Percentiles rank a stretch among this genome's conserved stretches.
Evolutionary conservation across 352 stramenopile species (phyloP).

Genomic region (Phytophthora foliorum): DNA sequence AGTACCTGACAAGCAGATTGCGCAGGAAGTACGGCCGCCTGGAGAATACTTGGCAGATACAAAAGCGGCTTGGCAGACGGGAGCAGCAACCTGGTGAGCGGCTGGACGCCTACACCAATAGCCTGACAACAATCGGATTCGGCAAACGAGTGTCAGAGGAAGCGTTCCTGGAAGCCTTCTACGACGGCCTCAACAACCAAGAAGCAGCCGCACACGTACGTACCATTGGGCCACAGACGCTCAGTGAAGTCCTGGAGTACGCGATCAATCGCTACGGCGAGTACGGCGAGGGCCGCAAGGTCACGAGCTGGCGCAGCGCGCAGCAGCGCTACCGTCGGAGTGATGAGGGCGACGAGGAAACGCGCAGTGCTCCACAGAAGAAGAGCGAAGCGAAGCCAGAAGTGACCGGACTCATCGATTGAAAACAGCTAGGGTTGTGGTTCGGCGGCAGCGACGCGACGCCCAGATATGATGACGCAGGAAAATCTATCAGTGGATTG

Average conservation of each 20-base stretch:
- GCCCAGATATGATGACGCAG: neutral
- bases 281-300: neutral
- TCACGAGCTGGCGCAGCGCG: neutral
- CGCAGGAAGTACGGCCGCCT: constrained; percentile 4
- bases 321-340: neutral
- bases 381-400: too few species aligned
- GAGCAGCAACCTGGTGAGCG: constrained; percentile 7
- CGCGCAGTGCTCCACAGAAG: neutral
- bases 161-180: neutral
- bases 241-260: neutral
- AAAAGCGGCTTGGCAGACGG: neutral
- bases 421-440: neutral
- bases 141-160: neutral
- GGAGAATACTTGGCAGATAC: neutral
- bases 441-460: neutral
- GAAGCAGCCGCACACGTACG: neutral
- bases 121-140: constrained; percentile 1
- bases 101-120: neutral
- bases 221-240: neutral
- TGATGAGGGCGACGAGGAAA: neutral
- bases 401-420: neutral
- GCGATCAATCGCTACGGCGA: neutral
- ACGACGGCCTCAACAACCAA: neutral
- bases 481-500: neutral
- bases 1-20: neutral